Evolutionary conservation across 164 flowering plant species (phyloP), one percentile per base, ranked within the genome.

Genomic region (Vitis riparia): DNA sequence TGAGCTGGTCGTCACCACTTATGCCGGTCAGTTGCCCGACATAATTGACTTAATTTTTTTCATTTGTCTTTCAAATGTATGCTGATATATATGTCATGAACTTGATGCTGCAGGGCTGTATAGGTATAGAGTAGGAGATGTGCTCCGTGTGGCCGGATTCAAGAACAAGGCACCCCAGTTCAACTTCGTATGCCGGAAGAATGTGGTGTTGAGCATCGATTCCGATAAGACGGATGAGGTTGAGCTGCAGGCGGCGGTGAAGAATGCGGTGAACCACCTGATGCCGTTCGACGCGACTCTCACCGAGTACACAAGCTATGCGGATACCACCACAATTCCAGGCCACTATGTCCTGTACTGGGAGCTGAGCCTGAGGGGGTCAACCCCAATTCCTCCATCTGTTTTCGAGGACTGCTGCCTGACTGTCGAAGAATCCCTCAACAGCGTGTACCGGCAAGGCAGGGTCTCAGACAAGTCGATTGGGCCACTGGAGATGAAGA

Each of bases 101-200:
- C 27, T 23, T 19, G 11, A 11, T 37, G 30, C 50, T 72, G 65
- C 83, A 95, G 99, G 99, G 0, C 83, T 95, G 1, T 95, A 91
- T 58, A 77, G 98, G 1, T 93, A 95, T 65, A 69, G 97, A 77
- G 98, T 95, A 1, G 99, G 99, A 0, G 99, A 95, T 75, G 88
- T 95, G 69, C 88, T 95, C 5, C 70, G 92, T 27, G 99, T 95
- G 15, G 89, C 94, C 0, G 98, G 98, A 63, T 95, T 93, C 90
- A 95, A 95, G 85, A 95, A 93, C 90, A 90, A 87, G 65, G 96
- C 96, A 3, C 99, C 99, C 0, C 97, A 95, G 71, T 95, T 95
- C 92, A 90, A 78, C 78, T 95, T 95, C 79, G 71, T 95, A 0
- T 91, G 98, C 80, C 67, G 99, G 27, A 90, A 91, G 67, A 95